Evolutionary conservation across 768 basidiomycete genomes (phyloP).

Genomic region (Tylopilus subfusipes): DNA sequence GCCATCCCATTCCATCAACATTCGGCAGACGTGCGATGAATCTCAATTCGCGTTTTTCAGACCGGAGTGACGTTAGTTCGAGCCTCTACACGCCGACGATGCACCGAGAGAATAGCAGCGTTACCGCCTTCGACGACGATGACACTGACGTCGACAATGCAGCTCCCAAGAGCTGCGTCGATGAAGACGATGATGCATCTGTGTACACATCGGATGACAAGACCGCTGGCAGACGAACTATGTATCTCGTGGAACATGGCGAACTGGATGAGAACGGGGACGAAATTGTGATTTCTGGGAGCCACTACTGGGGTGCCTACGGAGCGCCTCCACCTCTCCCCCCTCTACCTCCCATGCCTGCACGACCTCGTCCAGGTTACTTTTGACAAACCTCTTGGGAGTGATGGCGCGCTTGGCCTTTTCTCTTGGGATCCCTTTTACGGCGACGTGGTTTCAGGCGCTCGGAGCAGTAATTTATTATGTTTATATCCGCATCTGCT

Average conservation of each 20-base stretch:
- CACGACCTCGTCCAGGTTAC: slow-evolving; percentile 26
- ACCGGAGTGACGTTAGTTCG: slow-evolving; percentile 14
- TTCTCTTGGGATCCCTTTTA: slow-evolving; percentile 9
- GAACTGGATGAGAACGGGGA: slow-evolving; percentile 23
- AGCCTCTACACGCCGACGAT: slow-evolving; percentile 19
- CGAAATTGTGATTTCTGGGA: slow-evolving; percentile 16
- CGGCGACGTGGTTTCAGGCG: not conserved
- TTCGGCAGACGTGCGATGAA: not conserved
- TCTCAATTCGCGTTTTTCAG: slow-evolving; percentile 21
- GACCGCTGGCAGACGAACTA: slow-evolving; percentile 33
- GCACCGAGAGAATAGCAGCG: slow-evolving; percentile 15
- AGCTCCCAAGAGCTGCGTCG: slow-evolving; percentile 8
- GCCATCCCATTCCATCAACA: slow-evolving; percentile 11
- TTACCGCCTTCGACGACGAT: slow-evolving; percentile 21
- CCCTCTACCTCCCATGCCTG: slow-evolving; percentile 12
- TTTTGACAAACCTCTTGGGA: slow-evolving; percentile 19
- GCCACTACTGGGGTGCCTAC: slow-evolving; percentile 19
- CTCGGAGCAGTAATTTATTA: slow-evolving; percentile 26
- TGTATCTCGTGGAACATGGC: slow-evolving; percentile 32
- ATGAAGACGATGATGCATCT: slow-evolving; percentile 30
- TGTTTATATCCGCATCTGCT: slow-evolving; percentile 25
- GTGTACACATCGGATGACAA: slow-evolving; percentile 30
- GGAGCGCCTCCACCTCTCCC: slow-evolving; percentile 22
- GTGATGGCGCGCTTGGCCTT: not conserved
- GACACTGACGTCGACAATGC: slow-evolving; percentile 21